Percentiles rank a stretch among this genome's conserved stretches.
These are phyloP conservation scores for Stylonectria norvegica DNA, from an alignment of 2,329 filamentous ascomycete genomes.

Conservation along the genomic window DNA sequence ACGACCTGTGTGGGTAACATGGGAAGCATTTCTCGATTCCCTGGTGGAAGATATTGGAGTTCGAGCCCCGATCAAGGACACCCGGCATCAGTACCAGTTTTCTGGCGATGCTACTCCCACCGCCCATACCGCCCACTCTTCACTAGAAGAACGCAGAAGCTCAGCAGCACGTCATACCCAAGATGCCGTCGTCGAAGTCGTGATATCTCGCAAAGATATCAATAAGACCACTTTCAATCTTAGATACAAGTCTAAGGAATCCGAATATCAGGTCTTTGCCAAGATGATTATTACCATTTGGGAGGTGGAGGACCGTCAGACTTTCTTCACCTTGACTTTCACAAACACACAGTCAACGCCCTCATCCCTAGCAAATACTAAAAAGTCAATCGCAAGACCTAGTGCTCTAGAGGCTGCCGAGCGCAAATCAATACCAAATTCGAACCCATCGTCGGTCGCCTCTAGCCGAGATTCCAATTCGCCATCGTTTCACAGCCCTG, in stretches of 20 bases:
- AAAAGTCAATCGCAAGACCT: conserved; percentile 38
- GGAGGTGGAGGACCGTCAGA: conserved; percentile 62
- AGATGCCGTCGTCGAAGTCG: conserved; percentile 65
- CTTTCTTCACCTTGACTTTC: conserved; percentile 72
- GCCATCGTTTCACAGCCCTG: conserved; percentile 49
- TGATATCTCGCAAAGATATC: conserved; percentile 53
- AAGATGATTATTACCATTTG: conserved; percentile 77
- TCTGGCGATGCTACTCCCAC: conserved; percentile 39
- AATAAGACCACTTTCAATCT: conserved; percentile 38
- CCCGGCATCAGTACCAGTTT: conserved; percentile 17
- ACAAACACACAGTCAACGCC: conserved; percentile 53
- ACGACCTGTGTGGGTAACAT: conserved; percentile 54
- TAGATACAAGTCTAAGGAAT: conserved; percentile 34
- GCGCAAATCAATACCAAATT: conserved; percentile 41
- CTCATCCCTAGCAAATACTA: conserved; percentile 31
- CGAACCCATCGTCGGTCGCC: conserved; percentile 44
- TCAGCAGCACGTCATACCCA: conserved; percentile 37
- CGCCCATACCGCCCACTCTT: conserved; percentile 18
- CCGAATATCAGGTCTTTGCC: conserved; percentile 50
- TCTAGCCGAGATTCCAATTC: conserved; percentile 49
- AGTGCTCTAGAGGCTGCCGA: conserved; percentile 46
- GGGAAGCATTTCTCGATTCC: conserved; percentile 57
- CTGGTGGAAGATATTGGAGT: conserved; percentile 43
- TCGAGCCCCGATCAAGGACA: conserved; percentile 23
- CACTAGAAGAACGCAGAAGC: conserved; percentile 32